A percentile compares a stretch with the other conserved stretches of the same genome.
Conservation (phyloP, 2,329 filamentous ascomycete species). For the Botrytis galanthina region DNA sequence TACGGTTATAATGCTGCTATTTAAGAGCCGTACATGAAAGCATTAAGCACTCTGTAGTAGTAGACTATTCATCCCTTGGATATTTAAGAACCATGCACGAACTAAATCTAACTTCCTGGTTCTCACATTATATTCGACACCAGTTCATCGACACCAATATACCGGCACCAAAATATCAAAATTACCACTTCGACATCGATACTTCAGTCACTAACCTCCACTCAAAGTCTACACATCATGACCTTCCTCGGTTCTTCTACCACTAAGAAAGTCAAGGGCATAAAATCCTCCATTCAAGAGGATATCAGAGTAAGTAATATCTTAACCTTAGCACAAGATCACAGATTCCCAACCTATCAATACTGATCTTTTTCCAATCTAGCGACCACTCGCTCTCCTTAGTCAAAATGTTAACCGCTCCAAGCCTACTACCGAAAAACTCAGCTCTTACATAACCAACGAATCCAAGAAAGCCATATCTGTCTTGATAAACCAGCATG, state of each 20-base stretch:
- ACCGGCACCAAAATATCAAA: background rate
- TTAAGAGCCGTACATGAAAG: background rate
- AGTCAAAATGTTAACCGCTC: background rate
- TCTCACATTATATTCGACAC: background rate
- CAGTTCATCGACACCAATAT: background rate
- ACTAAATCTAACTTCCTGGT: background rate
- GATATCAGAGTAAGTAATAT: background rate
- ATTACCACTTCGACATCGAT: background rate
- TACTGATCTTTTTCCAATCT: background rate
- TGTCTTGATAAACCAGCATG: background rate
- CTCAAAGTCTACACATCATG: background rate
- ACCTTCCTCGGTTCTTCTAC: background rate
- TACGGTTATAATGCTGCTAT: background rate
- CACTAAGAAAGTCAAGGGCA: background rate
- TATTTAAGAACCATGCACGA: background rate
- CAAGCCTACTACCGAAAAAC: background rate
- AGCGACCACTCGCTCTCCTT: background rate
- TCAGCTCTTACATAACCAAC: background rate
- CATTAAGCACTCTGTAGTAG: background rate
- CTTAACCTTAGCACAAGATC: background rate
- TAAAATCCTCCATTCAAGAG: background rate
- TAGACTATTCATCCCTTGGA: background rate
- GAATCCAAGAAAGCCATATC: slow-evolving; percentile 11
- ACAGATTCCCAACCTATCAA: background rate
- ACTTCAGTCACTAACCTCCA: background rate